Evolutionary conservation across 306 rosid species (phyloP), one percentile per base, ranked within the genome.

Genomic region (Quercus wislizeni): DNA sequence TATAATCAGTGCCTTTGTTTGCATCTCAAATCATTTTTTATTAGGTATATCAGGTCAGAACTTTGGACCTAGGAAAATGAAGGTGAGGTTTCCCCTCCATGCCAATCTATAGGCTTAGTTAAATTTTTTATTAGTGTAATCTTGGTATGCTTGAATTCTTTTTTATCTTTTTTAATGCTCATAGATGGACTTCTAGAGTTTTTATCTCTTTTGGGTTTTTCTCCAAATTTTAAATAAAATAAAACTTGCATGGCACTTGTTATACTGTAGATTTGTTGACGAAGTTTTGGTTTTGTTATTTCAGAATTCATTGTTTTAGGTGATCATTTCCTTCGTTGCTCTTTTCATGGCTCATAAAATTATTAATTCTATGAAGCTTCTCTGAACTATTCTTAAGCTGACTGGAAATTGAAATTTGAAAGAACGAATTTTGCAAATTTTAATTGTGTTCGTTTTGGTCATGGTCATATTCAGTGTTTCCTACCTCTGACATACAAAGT

Each of bases 71-170:
- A 73, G 73, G 25, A 71, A 83, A 87, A 92, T 92, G 97, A 92
- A 86, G 97, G 97, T 90, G 69, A 79, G 61, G 41, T 87, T 92
- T 83, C 89, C 79, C 69, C 41, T 35, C 30, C 14, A 23, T 74
- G 30, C 74, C 55, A 61, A 1, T 52, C 38, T 5, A 69, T 61
- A 41, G 65, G 30, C 70, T 49, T 31, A 46, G 68, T 59, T 77
- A 63, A 69, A 76, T 69, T 74, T 79, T 77, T 80, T 81, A 61
- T 77, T 15, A 79, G 46, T 18, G 31, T 57, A 18, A 67, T 19
- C 27, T 69, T 30, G 33, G 51, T 78, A 74, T 49, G 72, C 84
- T 84, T 65, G 51, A 25, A 18, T 76, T 77, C 30, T 82, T 23
- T 62, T 9, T 62, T 9, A 55, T 62, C 63, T 38, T 68, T 59